Base-by-base conservation (phyloP, 768 basidiomycete species). In the Neoboletus magnificus region DNA sequence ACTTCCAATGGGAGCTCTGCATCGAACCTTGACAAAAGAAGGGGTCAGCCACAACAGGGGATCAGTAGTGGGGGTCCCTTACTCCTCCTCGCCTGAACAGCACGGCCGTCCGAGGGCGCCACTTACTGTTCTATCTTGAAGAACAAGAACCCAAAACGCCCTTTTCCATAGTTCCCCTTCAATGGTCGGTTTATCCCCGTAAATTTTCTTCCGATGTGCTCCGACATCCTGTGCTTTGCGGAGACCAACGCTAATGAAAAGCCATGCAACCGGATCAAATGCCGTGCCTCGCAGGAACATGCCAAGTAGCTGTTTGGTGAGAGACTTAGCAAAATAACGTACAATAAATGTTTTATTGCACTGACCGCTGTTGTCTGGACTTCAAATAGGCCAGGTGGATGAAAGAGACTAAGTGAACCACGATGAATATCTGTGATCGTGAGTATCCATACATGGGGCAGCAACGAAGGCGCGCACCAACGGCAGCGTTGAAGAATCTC, bases 1-100 rank as follows among this genome's bases (percentile, higher is more conserved):
- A 93, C 86, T 68, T 92, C 90, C 13, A 89, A 77, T 39, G 90
- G 90, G 33, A 89, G 73, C 44, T 91, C 91, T 27, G 87, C 74
- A 66, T 95, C 93, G 66, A 91, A 91, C 67, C 91, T 93, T 59
- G n/a, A 58, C 50, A 58, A 67, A 29, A 25, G n/a, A 40, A 51
- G 11, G 22, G 22, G 49, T 65, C 20, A 63, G 48, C 48, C 23
- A 52, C 36, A 50, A 33, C 1, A 36, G 32, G 33, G 27, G 33
- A 50, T 35, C n/a, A 22, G 12, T 15, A 39, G 10, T 16, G 23
- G n/a, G 29, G 4, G 15, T 32, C 46, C 29, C 81, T 71, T 57
- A 89, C 86, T 89, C 87, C 74, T 87, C 87, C 65, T 87, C 84
- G 27, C 78, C 78, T 35, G 82, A 66, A 35, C 77, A 76, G 55